Conservation (phyloP, 1,284 basidiomycete genomes). For the Vanrija sp. region DNA sequence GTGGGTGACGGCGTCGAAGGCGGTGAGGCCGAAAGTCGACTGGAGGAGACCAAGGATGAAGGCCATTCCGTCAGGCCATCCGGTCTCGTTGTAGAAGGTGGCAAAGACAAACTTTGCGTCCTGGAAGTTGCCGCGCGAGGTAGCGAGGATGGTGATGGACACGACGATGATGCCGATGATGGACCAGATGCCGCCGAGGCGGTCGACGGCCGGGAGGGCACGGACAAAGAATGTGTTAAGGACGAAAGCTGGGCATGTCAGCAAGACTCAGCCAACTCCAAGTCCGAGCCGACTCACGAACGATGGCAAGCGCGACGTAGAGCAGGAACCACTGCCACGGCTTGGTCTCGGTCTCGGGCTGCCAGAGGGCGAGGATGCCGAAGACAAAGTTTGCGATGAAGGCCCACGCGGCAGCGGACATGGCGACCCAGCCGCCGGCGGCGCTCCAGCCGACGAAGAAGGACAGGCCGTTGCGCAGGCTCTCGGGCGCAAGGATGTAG, state of each 20-base stretch:
- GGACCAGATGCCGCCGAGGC: slow-evolving; percentile 24
- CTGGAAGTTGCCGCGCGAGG: slow-evolving; percentile 29
- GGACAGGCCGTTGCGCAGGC: slow-evolving; percentile 3
- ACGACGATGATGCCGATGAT: slow-evolving; percentile 43
- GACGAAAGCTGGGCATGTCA: background rate
- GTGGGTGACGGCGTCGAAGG: slow-evolving; percentile 35
- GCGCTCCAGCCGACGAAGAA: slow-evolving; percentile 15
- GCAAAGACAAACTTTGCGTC: slow-evolving; percentile 42
- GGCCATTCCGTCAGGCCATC: slow-evolving; percentile 24
- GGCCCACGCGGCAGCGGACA: slow-evolving; percentile 35
- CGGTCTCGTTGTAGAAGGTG: slow-evolving; percentile 31
- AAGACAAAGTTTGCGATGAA: slow-evolving; percentile 27
- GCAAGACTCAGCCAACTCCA: too few relatives aligned
- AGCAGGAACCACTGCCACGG: slow-evolving; percentile 27
- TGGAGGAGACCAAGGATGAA: slow-evolving; percentile 48
- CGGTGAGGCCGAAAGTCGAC: slow-evolving; percentile 2
- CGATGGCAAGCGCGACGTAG: slow-evolving; percentile 16
- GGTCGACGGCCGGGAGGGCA: slow-evolving; percentile 7
- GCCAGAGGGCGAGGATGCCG: slow-evolving; percentile 37
- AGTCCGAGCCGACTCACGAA: too few relatives aligned
- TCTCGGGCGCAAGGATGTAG: slow-evolving; percentile 3
- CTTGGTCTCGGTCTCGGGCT: slow-evolving; percentile 31
- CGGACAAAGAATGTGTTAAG: slow-evolving; percentile 13
- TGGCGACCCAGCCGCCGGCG: slow-evolving; percentile 44
- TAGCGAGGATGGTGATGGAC: slow-evolving; percentile 22